phyloP scores from a whole-genome alignment of 2,329 filamentous ascomycete species.

The Clarireedia paspali region DNA sequence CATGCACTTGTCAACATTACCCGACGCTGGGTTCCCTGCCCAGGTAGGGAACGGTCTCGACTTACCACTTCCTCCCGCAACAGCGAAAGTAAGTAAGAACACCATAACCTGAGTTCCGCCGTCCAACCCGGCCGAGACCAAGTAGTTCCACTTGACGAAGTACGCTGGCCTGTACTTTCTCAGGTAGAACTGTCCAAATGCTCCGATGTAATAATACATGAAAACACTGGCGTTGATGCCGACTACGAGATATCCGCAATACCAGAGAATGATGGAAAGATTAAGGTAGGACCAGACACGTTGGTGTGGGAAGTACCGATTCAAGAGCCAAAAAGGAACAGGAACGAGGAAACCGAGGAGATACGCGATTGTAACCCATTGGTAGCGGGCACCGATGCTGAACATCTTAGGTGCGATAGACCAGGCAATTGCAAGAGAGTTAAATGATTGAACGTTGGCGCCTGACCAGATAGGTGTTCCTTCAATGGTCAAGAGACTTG shows the following conservation, averaged over 20 bases:
- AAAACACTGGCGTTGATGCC: constrained; percentile 65
- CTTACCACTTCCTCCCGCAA: constrained; percentile 27
- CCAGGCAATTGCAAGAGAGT: constrained; percentile 65
- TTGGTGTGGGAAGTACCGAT: constrained; percentile 49
- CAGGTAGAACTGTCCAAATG: constrained; percentile 61
- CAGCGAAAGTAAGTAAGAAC: constrained; percentile 60
- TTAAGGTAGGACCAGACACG: constrained; percentile 58
- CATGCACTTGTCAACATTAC: constrained; percentile 19
- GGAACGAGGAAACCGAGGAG: constrained; percentile 59
- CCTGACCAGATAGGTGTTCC: constrained; percentile 57
- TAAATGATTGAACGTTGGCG: constrained; percentile 45
- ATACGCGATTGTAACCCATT: constrained; percentile 62
- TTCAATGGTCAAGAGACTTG: constrained; percentile 53
- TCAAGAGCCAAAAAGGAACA: constrained; percentile 45
- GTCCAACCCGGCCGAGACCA: constrained; percentile 64
- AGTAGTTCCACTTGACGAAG: constrained; percentile 75
- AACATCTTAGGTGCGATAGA: constrained; percentile 67
- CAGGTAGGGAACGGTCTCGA: constrained; percentile 22
- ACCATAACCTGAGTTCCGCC: constrained; percentile 59
- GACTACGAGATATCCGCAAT: constrained; percentile 54
- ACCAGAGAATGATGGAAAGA: constrained; percentile 60
- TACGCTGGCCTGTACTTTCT: constrained; percentile 46
- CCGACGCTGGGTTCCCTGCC: constrained; percentile 14
- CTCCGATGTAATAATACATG: constrained; percentile 59
- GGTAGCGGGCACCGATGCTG: constrained; percentile 53